phyloP scores from a whole-genome alignment of 176 grass and related monocot genomes.

The Poa annua region DNA sequence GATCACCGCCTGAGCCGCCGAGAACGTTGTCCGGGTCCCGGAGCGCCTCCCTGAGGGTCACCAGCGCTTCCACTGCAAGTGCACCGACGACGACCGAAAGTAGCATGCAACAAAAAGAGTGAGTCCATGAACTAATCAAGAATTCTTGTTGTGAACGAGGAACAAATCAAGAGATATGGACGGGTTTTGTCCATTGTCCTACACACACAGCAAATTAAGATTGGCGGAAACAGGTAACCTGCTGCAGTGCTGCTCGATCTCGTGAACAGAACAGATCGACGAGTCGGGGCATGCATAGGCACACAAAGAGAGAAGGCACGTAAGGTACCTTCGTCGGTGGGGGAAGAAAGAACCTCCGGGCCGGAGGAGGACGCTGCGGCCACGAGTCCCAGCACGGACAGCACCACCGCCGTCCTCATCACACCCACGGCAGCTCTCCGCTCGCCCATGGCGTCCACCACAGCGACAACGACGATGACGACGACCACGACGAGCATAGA shows the following conservation, averaged over 20 bases:
- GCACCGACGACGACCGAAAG: no score
- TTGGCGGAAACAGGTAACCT: neutral
- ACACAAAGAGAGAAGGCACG: neutral
- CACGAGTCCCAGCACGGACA: neutral
- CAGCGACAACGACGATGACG: neutral
- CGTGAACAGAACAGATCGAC: neutral
- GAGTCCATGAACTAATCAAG: neutral
- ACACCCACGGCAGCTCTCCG: neutral
- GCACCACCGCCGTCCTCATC: neutral
- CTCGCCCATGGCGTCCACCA: conserved; percentile 35
- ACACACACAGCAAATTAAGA: neutral
- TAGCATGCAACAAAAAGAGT: conserved; percentile 2
- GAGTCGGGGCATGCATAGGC: neutral
- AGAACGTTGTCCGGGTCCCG: conserved; percentile 59
- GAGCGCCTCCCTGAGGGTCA: conserved; percentile 63
- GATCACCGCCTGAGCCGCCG: conserved; percentile 52
- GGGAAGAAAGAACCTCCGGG: neutral
- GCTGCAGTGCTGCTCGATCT: neutral
- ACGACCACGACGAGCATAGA: neutral
- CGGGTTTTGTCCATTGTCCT: neutral
- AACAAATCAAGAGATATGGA: neutral
- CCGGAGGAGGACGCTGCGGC: neutral
- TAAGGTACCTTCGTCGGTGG: conserved; percentile 24
- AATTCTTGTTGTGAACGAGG: neutral
- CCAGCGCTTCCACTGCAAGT: conserved; percentile 60